Base-by-base conservation (phyloP, 116 monocot species). In the Thalassia testudinum region DNA sequence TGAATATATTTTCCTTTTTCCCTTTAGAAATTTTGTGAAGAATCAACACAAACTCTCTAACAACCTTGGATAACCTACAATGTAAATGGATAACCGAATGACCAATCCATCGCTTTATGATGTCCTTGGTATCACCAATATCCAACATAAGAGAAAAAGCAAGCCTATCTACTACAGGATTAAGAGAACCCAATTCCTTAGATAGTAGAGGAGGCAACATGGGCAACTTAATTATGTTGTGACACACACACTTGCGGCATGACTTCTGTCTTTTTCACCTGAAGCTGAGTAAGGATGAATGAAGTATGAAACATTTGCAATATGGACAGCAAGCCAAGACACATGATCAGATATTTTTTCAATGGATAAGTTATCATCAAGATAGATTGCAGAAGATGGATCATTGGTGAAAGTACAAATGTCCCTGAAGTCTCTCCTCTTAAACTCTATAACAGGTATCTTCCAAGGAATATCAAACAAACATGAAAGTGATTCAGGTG, bases 281-380 rank as follows among this genome's bases (percentile, higher is more conserved):
- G 85, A 57, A 21, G 68, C 73, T 60, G 89, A 71, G 27, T 77
- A 74, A 20, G 95, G 95, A 56, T 49, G 60, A 67, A 95, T 81
- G 67, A 88, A 89, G 60, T 76, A 81, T 1, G 95, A 76, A 40
- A 79, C 89, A 79, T 95, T 89, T 45, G 95, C 78, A 55, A 88
- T 77, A 47, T 95, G 95, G 50, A 95, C 79, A 12, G 89, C 89
- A 48, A 95, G 47, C 8, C 85, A 72, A 26, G 70, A 68, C 53
- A 63, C 42, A 48, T 72, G 76, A 67, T 78, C 70, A 7, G 67
- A 57, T 54, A 85, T 2, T 10, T 44, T 57, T 67, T 95, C 89
- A 54, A 89, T 54, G 38, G 95, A 95, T 66, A 89, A 77, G 43
- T 89, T 89, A 72, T 95, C 95, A 63, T 95, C 95, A 62, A 95